Evolutionary conservation across 2,329 filamentous ascomycete species (phyloP).

Genomic region (Paradendryphiella salina): DNA sequence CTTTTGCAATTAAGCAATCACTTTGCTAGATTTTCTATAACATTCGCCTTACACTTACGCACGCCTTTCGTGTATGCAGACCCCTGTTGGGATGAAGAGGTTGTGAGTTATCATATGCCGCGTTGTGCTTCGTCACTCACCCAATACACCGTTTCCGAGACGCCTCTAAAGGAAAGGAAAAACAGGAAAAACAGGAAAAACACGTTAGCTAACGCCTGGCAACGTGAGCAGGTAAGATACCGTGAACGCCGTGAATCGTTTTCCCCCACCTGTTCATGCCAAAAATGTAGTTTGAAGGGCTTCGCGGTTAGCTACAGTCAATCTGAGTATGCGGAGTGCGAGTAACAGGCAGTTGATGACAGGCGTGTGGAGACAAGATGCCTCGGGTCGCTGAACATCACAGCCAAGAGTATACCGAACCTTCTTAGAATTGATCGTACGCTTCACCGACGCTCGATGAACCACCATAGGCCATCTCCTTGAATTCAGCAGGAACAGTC

Average conservation of each 20-base stretch:
- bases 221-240: too few species aligned
- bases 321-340: too few species aligned
- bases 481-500: conserved; percentile 67
- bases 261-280: too few species aligned
- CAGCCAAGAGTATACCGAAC: background rate
- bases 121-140: background rate
- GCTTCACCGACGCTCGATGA: background rate
- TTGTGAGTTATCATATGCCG: conserved; percentile 7
- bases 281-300: too few species aligned
- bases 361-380: background rate
- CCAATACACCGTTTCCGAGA: conserved; percentile 1
- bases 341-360: too few species aligned
- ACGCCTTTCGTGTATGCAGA: background rate
- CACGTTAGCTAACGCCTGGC: background rate
- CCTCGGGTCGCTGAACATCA: background rate
- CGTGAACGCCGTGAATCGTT: too few species aligned
- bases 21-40: background rate
- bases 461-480: conserved; percentile 50
- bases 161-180: background rate
- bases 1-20: background rate
- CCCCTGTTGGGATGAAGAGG: background rate
- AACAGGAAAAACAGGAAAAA: background rate
- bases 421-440: conserved; percentile 7
- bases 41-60: too few species aligned
- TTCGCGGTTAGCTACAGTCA: too few species aligned